Conservation (phyloP, 129 eudicot species). For the Centrapalus pauciflorus region DNA sequence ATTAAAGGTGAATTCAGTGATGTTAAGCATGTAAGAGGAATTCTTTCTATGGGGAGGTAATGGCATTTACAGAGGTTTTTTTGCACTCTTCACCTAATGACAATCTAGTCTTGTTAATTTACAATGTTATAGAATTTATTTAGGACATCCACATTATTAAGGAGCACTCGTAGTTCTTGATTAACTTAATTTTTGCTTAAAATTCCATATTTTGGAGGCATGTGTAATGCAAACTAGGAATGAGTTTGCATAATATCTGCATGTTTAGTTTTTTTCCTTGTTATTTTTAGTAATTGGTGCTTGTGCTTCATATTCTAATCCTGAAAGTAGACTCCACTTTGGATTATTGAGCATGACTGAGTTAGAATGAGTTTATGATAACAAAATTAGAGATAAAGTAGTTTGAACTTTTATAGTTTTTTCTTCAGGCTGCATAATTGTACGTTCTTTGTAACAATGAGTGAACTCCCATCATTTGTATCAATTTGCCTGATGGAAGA, state of each 20-base stretch:
- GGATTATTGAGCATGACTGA: not conserved
- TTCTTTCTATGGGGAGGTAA: slow-evolving; percentile 99
- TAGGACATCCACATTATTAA: not conserved
- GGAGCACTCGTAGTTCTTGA: not conserved
- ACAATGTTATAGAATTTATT: not conserved
- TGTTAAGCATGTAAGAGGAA: slow-evolving; percentile 96
- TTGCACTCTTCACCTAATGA: too few species aligned
- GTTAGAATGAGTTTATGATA: not conserved
- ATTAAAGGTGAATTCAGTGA: slow-evolving; percentile 93
- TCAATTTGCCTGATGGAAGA: not conserved
- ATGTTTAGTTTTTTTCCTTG: not conserved
- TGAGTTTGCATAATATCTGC: not conserved
- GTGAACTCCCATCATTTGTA: not conserved
- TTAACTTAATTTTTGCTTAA: not conserved
- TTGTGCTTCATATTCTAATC: not conserved
- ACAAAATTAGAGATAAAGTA: not conserved
- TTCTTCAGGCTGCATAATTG: not conserved
- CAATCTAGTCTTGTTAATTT: not conserved
- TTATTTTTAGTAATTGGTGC: not conserved
- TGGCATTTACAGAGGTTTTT: not conserved
- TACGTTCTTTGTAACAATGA: not conserved
- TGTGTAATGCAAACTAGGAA: not conserved
- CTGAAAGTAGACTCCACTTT: not conserved
- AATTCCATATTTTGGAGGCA: not conserved
- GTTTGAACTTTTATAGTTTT: not conserved